These are phyloP conservation scores for Clathrospora elynae DNA, from an alignment of 2,329 filamentous ascomycete genomes.

Conservation along the genomic window DNA sequence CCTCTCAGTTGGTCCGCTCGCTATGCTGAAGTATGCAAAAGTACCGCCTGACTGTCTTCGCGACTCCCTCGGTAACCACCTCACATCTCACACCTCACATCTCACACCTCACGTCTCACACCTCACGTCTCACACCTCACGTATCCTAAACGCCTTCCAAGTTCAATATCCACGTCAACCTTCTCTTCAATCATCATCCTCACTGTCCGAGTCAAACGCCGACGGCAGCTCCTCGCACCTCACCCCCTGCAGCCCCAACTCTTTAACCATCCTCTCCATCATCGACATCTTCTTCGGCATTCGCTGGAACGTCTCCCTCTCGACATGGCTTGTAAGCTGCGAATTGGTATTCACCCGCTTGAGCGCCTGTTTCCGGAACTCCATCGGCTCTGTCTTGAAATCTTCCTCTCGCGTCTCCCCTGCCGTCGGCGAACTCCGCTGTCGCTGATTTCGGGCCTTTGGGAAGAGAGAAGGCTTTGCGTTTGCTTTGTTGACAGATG, in stretches of 20 bases:
- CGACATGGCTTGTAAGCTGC: slow-evolving; percentile 24
- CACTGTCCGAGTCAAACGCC: slow-evolving; percentile 32
- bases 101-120: too few relatives aligned
- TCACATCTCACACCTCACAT: too few relatives aligned
- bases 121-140: too few relatives aligned
- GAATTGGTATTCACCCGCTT: slow-evolving; percentile 26
- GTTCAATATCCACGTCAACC: background rate
- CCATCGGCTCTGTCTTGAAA: slow-evolving; percentile 13
- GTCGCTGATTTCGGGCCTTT: slow-evolving; percentile 8
- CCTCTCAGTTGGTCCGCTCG: too few relatives aligned
- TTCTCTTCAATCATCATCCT: slow-evolving; percentile 16
- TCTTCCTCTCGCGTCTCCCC: slow-evolving; percentile 1
- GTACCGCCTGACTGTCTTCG: too few relatives aligned
- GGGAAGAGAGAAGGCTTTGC: background rate
- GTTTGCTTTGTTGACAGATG: too few relatives aligned
- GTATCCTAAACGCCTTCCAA: too few relatives aligned
- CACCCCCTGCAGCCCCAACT: slow-evolving; percentile 12
- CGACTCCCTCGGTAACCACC: too few relatives aligned
- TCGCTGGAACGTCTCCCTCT: slow-evolving; percentile 8
- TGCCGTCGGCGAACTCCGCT: slow-evolving; percentile 7
- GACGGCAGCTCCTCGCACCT: slow-evolving; percentile 27
- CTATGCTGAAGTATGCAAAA: too few relatives aligned
- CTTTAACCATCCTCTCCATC: slow-evolving; percentile 11
- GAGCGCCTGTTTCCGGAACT: slow-evolving; percentile 21
- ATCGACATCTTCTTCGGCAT: slow-evolving; percentile 6